Percentiles rank a stretch among this genome's conserved stretches.
Conservation (phyloP, 768 basidiomycete genomes). For the Coprinopsis marcescibilis region DNA sequence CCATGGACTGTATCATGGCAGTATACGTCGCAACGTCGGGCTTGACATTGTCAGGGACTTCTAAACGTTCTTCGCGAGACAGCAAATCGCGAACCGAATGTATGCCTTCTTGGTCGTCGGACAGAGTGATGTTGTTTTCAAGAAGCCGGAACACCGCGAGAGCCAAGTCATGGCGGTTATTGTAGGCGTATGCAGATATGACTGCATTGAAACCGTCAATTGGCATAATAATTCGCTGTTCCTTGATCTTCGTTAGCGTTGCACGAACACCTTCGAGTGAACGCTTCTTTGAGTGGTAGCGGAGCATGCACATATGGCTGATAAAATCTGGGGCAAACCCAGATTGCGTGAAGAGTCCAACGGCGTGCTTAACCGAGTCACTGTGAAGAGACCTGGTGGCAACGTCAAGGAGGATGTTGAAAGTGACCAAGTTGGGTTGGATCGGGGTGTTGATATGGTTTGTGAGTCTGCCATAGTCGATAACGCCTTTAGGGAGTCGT, state of each 20-base stretch:
- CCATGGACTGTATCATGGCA: conserved; percentile 59
- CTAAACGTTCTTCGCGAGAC: conserved; percentile 38
- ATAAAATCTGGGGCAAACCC: conserved; percentile 53
- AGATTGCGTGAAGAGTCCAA: conserved; percentile 46
- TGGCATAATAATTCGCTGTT: conserved; percentile 46
- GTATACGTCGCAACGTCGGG: conserved; percentile 69
- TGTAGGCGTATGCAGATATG: conserved; percentile 61
- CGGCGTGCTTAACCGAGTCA: conserved; percentile 44
- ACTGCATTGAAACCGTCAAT: conserved; percentile 65
- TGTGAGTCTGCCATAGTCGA: conserved; percentile 8
- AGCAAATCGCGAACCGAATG: conserved; percentile 32
- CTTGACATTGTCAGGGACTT: conserved; percentile 32
- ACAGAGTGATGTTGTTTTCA: conserved; percentile 43
- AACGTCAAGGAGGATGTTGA: conserved; percentile 60
- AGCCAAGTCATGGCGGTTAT: conserved; percentile 49
- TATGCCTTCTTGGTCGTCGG: conserved; percentile 30
- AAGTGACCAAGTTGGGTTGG: conserved; percentile 62
- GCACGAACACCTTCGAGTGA: conserved; percentile 51
- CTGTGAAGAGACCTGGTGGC: conserved; percentile 48
- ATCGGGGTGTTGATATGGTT: conserved; percentile 16
- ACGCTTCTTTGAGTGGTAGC: conserved; percentile 43
- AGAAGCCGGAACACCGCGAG: conserved; percentile 58
- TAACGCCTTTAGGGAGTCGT: neutral
- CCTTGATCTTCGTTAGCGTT: conserved; percentile 46
- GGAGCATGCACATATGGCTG: conserved; percentile 56